Conservation (phyloP, 1,139 yeast genomes). For the Yamadazyma trypodendri region DNA sequence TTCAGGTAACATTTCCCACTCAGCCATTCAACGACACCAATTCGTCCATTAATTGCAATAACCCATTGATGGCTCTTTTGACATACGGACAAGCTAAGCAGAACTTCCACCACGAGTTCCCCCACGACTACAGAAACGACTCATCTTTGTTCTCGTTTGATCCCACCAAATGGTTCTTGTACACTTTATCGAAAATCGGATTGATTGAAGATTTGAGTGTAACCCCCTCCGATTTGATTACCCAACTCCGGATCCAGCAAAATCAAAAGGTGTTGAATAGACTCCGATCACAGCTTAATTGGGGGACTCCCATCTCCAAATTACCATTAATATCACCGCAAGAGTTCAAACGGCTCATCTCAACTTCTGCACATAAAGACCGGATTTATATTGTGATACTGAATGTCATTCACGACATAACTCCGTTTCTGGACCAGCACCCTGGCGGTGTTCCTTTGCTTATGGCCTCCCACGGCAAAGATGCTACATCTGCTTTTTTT, state of each 20-base stretch:
- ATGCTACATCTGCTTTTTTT: constrained; percentile 69
- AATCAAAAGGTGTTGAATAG: constrained; percentile 61
- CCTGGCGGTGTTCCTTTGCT: constrained; percentile 69
- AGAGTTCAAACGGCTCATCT: constrained; percentile 47
- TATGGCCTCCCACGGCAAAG: constrained; percentile 64
- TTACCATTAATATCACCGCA: constrained; percentile 52
- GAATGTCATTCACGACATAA: constrained; percentile 68
- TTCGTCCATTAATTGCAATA: constrained; percentile 47
- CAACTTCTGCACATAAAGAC: constrained; percentile 36
- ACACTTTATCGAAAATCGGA: constrained; percentile 38
- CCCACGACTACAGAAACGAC: constrained; percentile 60
- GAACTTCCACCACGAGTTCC: constrained; percentile 74
- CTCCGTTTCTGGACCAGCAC: constrained; percentile 70
- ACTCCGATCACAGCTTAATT: constrained; percentile 60
- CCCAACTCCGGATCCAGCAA: constrained; percentile 60
- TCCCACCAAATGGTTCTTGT: constrained; percentile 65
- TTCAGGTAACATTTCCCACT: constrained; percentile 43
- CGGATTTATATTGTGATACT: constrained; percentile 45
- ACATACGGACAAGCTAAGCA: constrained; percentile 67
- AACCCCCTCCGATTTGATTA: constrained; percentile 48
- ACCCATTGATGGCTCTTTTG: constrained; percentile 52
- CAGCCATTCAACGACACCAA: constrained; percentile 67
- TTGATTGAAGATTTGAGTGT: constrained; percentile 39
- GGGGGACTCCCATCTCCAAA: constrained; percentile 77
- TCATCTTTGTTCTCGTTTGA: constrained; percentile 54